Base-by-base conservation (phyloP, 345 rosid species). In the Bretschneidera sinensis region DNA sequence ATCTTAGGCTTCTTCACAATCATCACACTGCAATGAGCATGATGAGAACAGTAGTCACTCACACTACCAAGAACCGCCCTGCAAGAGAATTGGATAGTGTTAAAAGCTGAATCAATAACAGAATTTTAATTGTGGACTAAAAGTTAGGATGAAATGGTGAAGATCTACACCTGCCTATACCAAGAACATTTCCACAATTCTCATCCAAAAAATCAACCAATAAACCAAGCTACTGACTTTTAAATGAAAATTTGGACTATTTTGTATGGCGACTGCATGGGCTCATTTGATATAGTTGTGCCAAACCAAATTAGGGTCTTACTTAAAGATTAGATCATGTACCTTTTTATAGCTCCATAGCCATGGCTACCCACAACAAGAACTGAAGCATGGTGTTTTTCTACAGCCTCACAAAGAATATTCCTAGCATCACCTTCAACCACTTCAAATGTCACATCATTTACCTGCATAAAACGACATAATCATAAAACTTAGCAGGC, bases 51-150 rank as follows among this genome's bases (percentile, higher is more conserved):
- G 65, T 94, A 90, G 69, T 94, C 99, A 51, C 97, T 94, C 61
- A 86, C 96, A 31, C 99, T 94, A 17, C 97, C 99, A 24, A 90
- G 79, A 69, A 92, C 89, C 45, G 95, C 92, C 95, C 99, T 94
- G 87, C 63, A 68, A 45, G 20, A 64, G 51, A 24, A 53, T 53
- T 18, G 11, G 24, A 15, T 8, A 24, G 17, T 18, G 62, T 57
- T 45, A 43, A 45, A 54, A 58, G 31, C 34, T 34, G 17, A n/a
- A 24, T 16, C 33, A 25, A 6, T 16, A 49, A 28, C 25, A n/a
- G 10, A 39, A 24, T 1, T 15, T 17, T 9, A 9, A 19, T 16
- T 28, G 18, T 6, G 8, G 33, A 8, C 33, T 28, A 18, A 54
- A 4, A 57, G 8, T 16, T 13, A 39, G n/a, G 21, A 57, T 17